phyloP scores from a whole-genome alignment of 345 rosid genomes.

The sweet orange (Citrus sinensis) region DVS_A1.0 CM039162.1:25918501-25919000 shows the following conservation, averaged over 20 bases:
- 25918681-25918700: constrained; percentile 22
- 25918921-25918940: neutral
- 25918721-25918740: constrained; percentile 17
- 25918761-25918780: neutral
- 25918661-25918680: constrained; percentile 24
- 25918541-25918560: neutral
- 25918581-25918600: neutral
- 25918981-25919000: constrained; percentile 23
- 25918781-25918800: neutral
- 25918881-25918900: constrained; percentile 6
- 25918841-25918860: constrained; percentile 31
- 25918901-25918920: neutral
- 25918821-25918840: constrained; percentile 44
- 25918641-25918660: constrained; percentile 20
- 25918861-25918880: constrained; percentile 31
- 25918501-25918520: neutral
- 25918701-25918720: constrained; percentile 17
- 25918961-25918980: neutral
- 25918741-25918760: neutral
- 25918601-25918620: neutral
- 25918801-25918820: constrained; percentile 24
- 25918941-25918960: neutral
- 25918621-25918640: neutral
- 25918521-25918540: neutral
- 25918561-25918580: neutral